Conservation (phyloP, 805 yeast species). For the Vanderwaltozyma tropicalis region DNA sequence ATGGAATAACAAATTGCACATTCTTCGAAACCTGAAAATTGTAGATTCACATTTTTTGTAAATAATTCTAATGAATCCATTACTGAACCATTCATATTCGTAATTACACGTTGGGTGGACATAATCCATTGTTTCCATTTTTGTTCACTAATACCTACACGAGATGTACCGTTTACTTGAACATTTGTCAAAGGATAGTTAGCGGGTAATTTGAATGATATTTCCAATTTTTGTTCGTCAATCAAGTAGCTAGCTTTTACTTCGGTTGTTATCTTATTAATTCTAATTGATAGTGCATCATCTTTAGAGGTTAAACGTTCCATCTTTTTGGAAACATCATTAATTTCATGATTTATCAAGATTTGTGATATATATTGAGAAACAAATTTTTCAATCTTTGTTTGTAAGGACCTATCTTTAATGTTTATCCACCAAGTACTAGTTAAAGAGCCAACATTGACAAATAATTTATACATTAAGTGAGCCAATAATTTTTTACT, state of each 20-base stretch:
- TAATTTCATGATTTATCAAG: slow-evolving; percentile 48
- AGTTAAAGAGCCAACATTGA: slow-evolving; percentile 24
- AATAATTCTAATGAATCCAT: slow-evolving; percentile 34
- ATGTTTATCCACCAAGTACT: slow-evolving; percentile 58
- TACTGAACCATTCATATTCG: slow-evolving; percentile 60
- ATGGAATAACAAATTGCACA: slow-evolving; percentile 96
- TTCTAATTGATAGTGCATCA: slow-evolving; percentile 42
- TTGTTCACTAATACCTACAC: slow-evolving; percentile 82
- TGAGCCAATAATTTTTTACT: slow-evolving; percentile 22
- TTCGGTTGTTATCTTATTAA: slow-evolving; percentile 53
- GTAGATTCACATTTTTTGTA: slow-evolving; percentile 60
- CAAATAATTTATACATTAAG: slow-evolving; percentile 19
- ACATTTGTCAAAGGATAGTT: slow-evolving; percentile 73
- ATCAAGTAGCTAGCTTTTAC: slow-evolving; percentile 63
- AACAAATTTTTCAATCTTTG: slow-evolving; percentile 52
- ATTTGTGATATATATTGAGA: slow-evolving; percentile 51
- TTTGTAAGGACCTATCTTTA: slow-evolving; percentile 55
- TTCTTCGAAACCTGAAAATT: slow-evolving; percentile 89
- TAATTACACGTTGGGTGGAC: slow-evolving; percentile 76
- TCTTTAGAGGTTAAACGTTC: slow-evolving; percentile 26
- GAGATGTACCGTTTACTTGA: slow-evolving; percentile 60
- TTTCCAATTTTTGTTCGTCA: slow-evolving; percentile 80
- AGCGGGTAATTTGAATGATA: slow-evolving; percentile 62
- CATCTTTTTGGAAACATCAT: slow-evolving; percentile 37
- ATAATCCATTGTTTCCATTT: slow-evolving; percentile 94